A percentile compares a stretch with the other conserved stretches of the same genome.
These are phyloP conservation scores for Acaromyces ingoldii DNA, from an alignment of 1,284 basidiomycete genomes.

Conservation along the genomic window DNA sequence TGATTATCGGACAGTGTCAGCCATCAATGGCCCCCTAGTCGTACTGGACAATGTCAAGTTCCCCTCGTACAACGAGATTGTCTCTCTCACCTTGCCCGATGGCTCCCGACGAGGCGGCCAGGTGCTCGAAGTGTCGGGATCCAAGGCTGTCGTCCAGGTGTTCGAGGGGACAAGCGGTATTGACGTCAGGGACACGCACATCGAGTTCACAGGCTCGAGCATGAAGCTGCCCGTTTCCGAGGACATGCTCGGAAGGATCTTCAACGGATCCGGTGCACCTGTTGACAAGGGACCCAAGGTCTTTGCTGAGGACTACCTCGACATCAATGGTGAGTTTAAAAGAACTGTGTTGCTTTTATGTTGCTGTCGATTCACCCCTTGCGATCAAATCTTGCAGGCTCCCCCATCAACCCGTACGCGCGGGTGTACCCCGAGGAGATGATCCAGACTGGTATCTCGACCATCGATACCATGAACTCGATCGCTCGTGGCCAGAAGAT, in stretches of 20 bases:
- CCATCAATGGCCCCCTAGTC: slow-evolving; percentile 86
- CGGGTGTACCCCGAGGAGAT: slow-evolving; percentile 99
- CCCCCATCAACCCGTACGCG: slow-evolving; percentile 97
- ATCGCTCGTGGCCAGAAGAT: slow-evolving; percentile 99
- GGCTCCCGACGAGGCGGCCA: slow-evolving; percentile 92
- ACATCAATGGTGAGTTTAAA: slow-evolving; percentile 79
- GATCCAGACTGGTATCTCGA: slow-evolving; percentile 99
- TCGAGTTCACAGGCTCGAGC: slow-evolving; percentile 94
- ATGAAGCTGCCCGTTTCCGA: slow-evolving; percentile 99
- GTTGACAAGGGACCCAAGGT: slow-evolving; percentile 99
- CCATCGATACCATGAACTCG: slow-evolving; percentile 67
- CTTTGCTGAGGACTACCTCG: slow-evolving; percentile 97
- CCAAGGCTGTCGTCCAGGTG: slow-evolving; percentile 96
- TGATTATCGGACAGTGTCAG: slow-evolving; percentile 91
- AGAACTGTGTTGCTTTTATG: neutral
- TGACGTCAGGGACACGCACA: slow-evolving; percentile 93
- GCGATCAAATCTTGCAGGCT: slow-evolving; percentile 60
- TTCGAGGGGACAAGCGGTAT: slow-evolving; percentile 98
- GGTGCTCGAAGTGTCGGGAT: slow-evolving; percentile 95
- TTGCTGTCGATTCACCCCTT: neutral
- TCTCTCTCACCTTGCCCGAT: slow-evolving; percentile 90
- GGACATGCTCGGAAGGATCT: slow-evolving; percentile 98
- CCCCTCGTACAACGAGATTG: slow-evolving; percentile 99
- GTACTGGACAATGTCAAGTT: slow-evolving; percentile 99
- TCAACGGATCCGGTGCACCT: slow-evolving; percentile 96